Evolutionary conservation across 108 stramenopile genomes (phyloP), one percentile per base, ranked within the genome.

Genomic region (Cyclostephanos invisitatus): DNA sequence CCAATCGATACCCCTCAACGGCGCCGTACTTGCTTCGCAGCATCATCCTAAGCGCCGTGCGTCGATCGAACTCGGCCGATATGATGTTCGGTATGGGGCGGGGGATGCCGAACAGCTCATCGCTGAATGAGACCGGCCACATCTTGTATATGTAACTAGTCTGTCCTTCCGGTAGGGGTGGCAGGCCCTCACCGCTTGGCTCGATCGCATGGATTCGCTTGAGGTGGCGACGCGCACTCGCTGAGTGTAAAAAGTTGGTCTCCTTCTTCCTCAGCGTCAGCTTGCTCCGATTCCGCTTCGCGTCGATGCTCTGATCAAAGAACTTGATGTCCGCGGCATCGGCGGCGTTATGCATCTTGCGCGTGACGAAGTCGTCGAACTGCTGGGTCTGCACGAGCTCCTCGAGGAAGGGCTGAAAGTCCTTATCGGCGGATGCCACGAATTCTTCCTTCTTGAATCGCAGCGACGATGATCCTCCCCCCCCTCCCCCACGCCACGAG

Each of bases 311-410:
- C 67, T 97, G 92, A 56, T 97, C 94, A 62, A 97, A 97, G 53
- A 95, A 95, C 2, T 77, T 84, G 42, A 97, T 82, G 46, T 89
- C 87, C 10, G 92, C 84, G 28, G 86, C 78, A 14, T 87, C 78
- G 48, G 87, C 86, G n/a, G 91, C 92, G 59, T 88, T 88, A 71
- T 92, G 91, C 68, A 96, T 72, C 10, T 91, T 75, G 40, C 89
- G 85, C 24, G 91, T 92, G 9, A 96, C 86, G 68, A 95, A 96
- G 58, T 89, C 89, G 60, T 94, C 90, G 78, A 96, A 96, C 64
- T 89, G 89, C 68, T 96, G 96, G 0, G 93, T 95, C n/a, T 42
- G 48, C 28, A 87, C 81, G 2, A 96, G 61, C 47, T 87, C 88
- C 27, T 76, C 64, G 28, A 96, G 63, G 51, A 92, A 96, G 0